These are phyloP conservation scores for Aureobasidium sp. DNA, from an alignment of 2,329 filamentous ascomycete species.

Conservation along the genomic window DNA sequence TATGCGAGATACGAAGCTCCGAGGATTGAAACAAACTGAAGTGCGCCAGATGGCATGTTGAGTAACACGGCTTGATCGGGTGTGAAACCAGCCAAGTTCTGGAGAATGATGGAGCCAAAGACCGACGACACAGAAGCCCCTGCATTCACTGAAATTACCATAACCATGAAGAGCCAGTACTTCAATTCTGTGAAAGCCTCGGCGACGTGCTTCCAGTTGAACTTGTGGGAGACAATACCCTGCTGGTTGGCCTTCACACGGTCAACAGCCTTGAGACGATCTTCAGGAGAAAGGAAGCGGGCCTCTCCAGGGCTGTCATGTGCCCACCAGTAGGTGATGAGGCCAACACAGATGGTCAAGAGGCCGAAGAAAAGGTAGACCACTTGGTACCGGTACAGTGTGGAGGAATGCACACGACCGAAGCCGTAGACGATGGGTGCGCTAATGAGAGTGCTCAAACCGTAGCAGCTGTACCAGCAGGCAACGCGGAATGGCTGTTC, in stretches of 20 bases:
- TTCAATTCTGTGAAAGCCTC: constrained; percentile 41
- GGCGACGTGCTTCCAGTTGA: constrained; percentile 39
- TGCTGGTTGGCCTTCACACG: constrained; percentile 46
- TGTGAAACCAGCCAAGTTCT: constrained; percentile 13
- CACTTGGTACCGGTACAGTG: constrained; percentile 16
- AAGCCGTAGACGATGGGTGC: constrained; percentile 17
- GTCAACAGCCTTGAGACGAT: constrained; percentile 42
- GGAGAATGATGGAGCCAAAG: constrained; percentile 17
- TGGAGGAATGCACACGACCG: constrained; percentile 10
- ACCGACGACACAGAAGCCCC: constrained; percentile 15
- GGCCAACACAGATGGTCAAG: constrained; percentile 14
- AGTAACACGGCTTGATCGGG: constrained; percentile 16
- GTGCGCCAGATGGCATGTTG: constrained; percentile 17
- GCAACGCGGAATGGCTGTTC: constrained; percentile 17
- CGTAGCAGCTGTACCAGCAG: constrained; percentile 17
- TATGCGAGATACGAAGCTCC: constrained; percentile 13
- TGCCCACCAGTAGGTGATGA: constrained; percentile 15
- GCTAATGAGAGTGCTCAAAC: constrained; percentile 12
- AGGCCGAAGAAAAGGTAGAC: constrained; percentile 17
- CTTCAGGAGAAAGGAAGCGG: constrained; percentile 39
- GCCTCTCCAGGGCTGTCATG: constrained; percentile 17
- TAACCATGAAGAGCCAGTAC: constrained; percentile 39
- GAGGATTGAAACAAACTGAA: constrained; percentile 15
- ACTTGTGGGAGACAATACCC: constrained; percentile 39
- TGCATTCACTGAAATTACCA: constrained; percentile 13